Conservation (phyloP, 148 eudicot species). For the Rhododendron kiyosumense region DNA sequence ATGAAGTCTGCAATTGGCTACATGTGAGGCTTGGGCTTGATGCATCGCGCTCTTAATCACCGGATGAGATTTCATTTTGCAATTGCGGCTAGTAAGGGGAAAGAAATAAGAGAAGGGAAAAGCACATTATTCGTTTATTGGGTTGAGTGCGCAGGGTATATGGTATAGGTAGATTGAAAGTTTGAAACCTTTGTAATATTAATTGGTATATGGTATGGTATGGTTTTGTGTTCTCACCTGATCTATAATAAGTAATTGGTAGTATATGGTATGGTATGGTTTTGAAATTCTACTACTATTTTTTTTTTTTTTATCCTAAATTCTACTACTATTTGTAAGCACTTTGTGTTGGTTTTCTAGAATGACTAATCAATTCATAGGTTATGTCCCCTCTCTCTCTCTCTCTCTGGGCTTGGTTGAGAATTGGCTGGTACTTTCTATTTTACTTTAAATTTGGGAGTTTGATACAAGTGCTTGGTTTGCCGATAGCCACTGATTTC, state of each 20-base stretch:
- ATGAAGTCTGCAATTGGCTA: conserved; percentile 77
- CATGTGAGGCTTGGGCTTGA: conserved; percentile 39
- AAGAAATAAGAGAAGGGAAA: conserved; percentile 10
- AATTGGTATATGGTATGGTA: not conserved
- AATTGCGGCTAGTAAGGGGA: not conserved
- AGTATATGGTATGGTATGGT: not conserved
- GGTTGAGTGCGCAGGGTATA: not conserved
- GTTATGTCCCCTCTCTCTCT: not conserved
- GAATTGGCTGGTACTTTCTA: too few relatives aligned
- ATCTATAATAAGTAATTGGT: not conserved
- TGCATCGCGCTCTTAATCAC: not conserved
- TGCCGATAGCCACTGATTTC: not conserved
- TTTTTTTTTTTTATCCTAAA: too few relatives aligned
- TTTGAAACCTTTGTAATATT: not conserved
- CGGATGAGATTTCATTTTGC: not conserved
- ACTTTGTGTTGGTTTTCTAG: conserved; percentile 1
- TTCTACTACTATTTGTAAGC: conserved; percentile 2
- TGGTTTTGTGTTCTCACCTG: conserved; percentile 2
- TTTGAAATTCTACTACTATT: not conserved
- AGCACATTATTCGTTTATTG: not conserved
- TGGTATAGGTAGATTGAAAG: conserved; percentile 4
- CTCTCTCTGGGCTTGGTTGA: not conserved
- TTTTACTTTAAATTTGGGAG: too few relatives aligned
- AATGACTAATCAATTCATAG: not conserved
- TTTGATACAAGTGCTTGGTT: not conserved